Percentiles rank a stretch among this genome's conserved stretches.
Conservation (phyloP, 352 stramenopile genomes). For the Pythium dissimile region DNA sequence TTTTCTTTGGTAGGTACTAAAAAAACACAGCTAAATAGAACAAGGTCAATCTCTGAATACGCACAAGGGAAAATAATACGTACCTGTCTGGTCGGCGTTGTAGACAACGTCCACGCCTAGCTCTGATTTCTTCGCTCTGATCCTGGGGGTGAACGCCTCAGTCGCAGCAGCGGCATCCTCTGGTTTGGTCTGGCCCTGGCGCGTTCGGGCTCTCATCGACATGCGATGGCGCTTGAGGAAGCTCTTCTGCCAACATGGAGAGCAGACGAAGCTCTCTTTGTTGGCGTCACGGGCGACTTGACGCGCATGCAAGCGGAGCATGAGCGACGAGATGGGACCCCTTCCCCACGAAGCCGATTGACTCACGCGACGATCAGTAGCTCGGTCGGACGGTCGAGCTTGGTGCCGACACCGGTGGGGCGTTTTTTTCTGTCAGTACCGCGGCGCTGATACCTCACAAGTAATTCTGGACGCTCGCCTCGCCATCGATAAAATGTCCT, state of each 20-base stretch:
- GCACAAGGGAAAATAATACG: background rate
- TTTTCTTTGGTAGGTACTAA: constrained; percentile 32
- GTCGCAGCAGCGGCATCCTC: background rate
- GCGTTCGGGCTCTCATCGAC: background rate
- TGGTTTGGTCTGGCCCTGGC: background rate
- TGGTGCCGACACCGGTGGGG: too few species aligned
- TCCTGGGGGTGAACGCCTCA: background rate
- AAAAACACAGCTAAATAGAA: constrained; percentile 11
- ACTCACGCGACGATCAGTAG: background rate
- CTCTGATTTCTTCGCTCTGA: background rate
- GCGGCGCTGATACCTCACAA: too few species aligned
- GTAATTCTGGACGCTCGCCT: too few species aligned
- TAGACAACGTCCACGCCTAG: background rate
- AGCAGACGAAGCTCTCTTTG: background rate
- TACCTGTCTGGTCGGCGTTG: background rate
- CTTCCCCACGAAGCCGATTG: background rate
- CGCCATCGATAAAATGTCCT: too few species aligned
- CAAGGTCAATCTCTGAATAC: background rate
- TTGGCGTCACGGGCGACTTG: background rate
- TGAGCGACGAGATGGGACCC: background rate
- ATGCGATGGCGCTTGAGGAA: background rate
- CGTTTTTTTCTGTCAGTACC: too few species aligned
- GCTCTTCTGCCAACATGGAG: background rate
- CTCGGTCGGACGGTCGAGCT: too few species aligned
- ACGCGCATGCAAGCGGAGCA: background rate